Evolutionary conservation across 2,329 filamentous ascomycete species (phyloP).

Genomic region (Penicillium hordei): DNA sequence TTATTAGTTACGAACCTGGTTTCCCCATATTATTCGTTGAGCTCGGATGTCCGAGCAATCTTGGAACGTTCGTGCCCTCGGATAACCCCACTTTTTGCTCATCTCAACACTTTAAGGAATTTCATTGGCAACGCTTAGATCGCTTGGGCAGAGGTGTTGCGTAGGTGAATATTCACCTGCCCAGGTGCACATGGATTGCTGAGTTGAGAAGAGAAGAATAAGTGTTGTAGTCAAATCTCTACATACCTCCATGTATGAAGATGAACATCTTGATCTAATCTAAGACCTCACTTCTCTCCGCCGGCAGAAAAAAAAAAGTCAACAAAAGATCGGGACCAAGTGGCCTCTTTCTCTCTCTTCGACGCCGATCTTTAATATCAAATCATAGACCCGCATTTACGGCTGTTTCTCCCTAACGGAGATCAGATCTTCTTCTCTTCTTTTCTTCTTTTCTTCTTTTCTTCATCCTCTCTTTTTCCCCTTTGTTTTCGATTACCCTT

Average conservation of each 20-base stretch:
- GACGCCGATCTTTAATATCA: constrained; percentile 8
- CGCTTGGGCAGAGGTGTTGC: not conserved
- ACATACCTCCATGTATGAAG: no score
- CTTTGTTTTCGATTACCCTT: not conserved
- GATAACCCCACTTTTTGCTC: constrained; percentile 20
- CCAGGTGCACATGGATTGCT: constrained; percentile 10
- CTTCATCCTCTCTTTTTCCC: not conserved
- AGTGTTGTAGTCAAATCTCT: not conserved
- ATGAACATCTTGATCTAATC: not conserved
- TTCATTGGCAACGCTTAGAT: constrained; percentile 16
- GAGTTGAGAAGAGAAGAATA: not conserved
- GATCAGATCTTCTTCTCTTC: not conserved
- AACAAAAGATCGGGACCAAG: constrained; percentile 9
- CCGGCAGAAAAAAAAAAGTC: constrained; percentile 11
- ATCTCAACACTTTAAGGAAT: constrained; percentile 13
- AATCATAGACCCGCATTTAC: not conserved
- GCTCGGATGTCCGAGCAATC: no score
- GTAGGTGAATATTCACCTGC: not conserved
- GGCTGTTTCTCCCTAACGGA: not conserved
- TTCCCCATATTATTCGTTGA: not conserved
- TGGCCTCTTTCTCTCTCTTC: constrained; percentile 6
- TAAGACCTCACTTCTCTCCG: constrained; percentile 6
- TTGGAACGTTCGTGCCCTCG: constrained; percentile 10
- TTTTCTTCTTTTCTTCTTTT: not conserved
- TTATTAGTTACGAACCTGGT: not conserved